Base-by-base conservation (phyloP, 441 rosid species). In the Jatropha multifida region DNA sequence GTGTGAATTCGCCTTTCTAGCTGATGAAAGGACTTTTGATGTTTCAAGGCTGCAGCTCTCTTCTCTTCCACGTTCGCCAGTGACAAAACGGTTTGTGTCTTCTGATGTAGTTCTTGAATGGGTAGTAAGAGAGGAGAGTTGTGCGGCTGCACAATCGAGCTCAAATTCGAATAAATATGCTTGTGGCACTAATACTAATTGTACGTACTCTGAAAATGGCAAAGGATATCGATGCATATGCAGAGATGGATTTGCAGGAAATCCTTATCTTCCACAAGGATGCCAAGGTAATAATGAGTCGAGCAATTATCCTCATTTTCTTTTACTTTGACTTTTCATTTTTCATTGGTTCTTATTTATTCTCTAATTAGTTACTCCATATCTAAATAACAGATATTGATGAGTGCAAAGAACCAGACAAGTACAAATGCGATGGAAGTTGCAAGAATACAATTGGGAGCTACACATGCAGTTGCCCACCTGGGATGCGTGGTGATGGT, bases 401-500 rank as follows among this genome's bases (percentile, higher is more conserved):
- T 58, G 83, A 80, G 72, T 76, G 83, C 38, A 3, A 12, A 0
- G 32, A 76, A 26, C 75, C 69, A 8, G 6, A 38, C 5, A 59
- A n/a, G 26, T 80, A 76, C 59, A 37, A 54, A 13, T 80, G 83
- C 27, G 18, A 69, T 26, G 80, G 80, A 20, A 42, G 12, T 8
- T 80, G 80, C 75, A 76, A 72, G 74, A 73, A 80, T 61, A 62
- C 68, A 14, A 0, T 12, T 15, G 80, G 83, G 14, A 44, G 44
- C 23, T 80, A 80, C 63, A 76, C 75, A 2, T 80, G 83, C 65
- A 42, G 69, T 5, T 80, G 83, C 55, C 75, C 80, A 3, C 5
- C 73, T 13, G 71, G 80, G 46, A 80, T 64, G 83, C 77, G 3
- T 0, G 80, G 83, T 18, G 75, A 80, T 69, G 83, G 80, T 0